Evolutionary conservation across 1,284 basidiomycete genomes (phyloP).

Genomic region (Marasmius oreades): DNA sequence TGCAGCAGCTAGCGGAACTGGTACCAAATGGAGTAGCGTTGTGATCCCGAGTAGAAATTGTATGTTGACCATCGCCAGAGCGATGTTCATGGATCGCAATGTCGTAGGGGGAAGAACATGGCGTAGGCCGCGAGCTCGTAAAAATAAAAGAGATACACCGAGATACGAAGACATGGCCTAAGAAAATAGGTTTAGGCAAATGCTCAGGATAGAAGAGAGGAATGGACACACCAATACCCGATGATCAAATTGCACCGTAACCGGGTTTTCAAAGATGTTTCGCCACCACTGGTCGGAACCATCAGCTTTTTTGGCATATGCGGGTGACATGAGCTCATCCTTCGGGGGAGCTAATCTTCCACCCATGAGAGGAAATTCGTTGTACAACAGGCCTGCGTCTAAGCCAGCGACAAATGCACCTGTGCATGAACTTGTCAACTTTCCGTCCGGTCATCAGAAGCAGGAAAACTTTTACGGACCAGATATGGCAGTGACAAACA

Average conservation of each 20-base stretch:
- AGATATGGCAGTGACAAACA: slow-evolving; percentile 88
- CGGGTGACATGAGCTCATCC: slow-evolving; percentile 78
- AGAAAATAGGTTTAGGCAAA: not conserved
- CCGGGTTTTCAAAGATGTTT: slow-evolving; percentile 96
- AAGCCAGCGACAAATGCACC: slow-evolving; percentile 98
- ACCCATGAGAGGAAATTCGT: slow-evolving; percentile 98
- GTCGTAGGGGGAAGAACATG: slow-evolving; percentile 67
- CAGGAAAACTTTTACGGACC: slow-evolving; percentile 40
- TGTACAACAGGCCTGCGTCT: slow-evolving; percentile 95
- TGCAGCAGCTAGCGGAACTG: slow-evolving; percentile 85
- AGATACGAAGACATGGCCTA: slow-evolving; percentile 84
- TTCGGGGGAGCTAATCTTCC: slow-evolving; percentile 80
- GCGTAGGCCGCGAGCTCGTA: slow-evolving; percentile 33
- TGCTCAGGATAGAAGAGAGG: not conserved
- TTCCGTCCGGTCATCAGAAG: slow-evolving; percentile 1
- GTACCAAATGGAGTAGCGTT: slow-evolving; percentile 92
- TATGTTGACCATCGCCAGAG: slow-evolving; percentile 80
- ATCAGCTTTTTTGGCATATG: slow-evolving; percentile 70
- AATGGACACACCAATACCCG: slow-evolving; percentile 71
- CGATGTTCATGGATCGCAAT: slow-evolving; percentile 57
- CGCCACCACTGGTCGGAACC: slow-evolving; percentile 83
- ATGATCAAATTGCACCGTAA: slow-evolving; percentile 97
- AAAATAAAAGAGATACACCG: slow-evolving; percentile 64
- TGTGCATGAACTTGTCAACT: slow-evolving; percentile 27
- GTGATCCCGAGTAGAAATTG: slow-evolving; percentile 91